Percentiles rank a stretch among this genome's conserved stretches.
These are phyloP conservation scores for Colletotrichum incanum DNA, from an alignment of 2,329 filamentous ascomycete species.

Conservation along the genomic window DNA sequence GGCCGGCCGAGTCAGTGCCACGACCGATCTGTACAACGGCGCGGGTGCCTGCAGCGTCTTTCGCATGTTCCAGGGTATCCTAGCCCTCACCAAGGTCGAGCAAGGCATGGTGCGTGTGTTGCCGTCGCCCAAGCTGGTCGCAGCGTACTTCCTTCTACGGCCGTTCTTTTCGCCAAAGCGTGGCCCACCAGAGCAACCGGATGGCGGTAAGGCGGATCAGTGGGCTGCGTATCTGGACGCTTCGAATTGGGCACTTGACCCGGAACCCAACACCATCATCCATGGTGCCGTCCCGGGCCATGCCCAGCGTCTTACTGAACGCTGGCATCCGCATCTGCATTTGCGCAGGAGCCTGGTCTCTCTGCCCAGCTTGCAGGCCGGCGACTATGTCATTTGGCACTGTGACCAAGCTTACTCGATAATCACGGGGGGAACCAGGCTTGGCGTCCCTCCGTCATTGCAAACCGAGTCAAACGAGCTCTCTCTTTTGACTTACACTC, in stretches of 20 bases:
- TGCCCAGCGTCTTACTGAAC: constrained; percentile 70
- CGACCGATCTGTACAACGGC: constrained; percentile 80
- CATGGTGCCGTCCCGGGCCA: constrained; percentile 72
- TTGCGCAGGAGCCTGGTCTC: constrained; percentile 69
- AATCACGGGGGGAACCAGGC: constrained; percentile 56
- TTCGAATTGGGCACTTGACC: constrained; percentile 60
- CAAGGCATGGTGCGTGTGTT: constrained; percentile 61
- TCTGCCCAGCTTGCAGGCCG: constrained; percentile 68
- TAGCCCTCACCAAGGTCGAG: constrained; percentile 74
- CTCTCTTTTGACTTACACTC: constrained; percentile 70
- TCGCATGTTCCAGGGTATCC: constrained; percentile 85
- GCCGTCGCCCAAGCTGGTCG: constrained; percentile 64
- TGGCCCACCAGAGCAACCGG: constrained; percentile 41
- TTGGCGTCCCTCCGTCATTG: constrained; percentile 48
- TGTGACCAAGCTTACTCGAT: constrained; percentile 72
- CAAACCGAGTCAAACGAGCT: constrained; percentile 50
- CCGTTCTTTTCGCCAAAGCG: constrained; percentile 62
- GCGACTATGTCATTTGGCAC: constrained; percentile 74
- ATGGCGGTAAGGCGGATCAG: constrained; percentile 47
- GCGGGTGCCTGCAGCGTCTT: constrained; percentile 82
- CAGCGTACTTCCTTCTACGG: constrained; percentile 64
- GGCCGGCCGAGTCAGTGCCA: constrained; percentile 73
- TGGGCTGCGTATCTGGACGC: constrained; percentile 68
- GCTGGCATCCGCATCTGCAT: constrained; percentile 71
- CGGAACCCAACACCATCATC: constrained; percentile 69